phyloP scores from a whole-genome alignment of 169 alveolate species.

The Eimeria necatrix region DNA sequence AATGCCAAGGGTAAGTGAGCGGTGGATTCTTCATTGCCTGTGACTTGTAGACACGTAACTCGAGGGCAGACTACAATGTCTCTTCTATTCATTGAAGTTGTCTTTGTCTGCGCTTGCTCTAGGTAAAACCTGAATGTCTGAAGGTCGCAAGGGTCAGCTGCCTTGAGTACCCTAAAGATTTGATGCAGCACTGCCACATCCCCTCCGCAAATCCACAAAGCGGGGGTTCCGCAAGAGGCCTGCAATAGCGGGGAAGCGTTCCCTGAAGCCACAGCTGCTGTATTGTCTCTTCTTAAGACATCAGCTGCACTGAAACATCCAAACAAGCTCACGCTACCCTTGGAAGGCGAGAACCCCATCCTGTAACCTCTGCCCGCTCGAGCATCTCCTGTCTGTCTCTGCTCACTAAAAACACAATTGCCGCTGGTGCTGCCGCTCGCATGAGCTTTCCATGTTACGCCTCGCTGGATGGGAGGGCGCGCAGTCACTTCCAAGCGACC shows the following conservation, averaged over 20 bases:
- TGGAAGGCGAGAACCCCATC: constrained; percentile 3
- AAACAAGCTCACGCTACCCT: constrained; percentile 22
- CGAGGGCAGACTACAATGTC: neutral
- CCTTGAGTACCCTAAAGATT: neutral
- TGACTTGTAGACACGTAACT: neutral
- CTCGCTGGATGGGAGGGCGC: constrained; percentile 27
- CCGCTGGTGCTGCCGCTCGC: constrained; percentile 32
- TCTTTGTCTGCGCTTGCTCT: neutral
- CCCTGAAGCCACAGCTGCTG: neutral
- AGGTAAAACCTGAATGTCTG: neutral
- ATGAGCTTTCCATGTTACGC: neutral
- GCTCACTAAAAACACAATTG: neutral
- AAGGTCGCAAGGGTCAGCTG: constrained; percentile 6
- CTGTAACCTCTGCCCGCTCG: neutral
- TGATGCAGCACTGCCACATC: neutral
- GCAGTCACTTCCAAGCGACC: constrained; percentile 38
- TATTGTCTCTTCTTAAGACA: neutral
- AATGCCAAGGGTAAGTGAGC: neutral
- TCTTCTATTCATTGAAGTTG: neutral
- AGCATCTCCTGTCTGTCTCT: too few relatives aligned
- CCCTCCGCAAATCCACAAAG: constrained; percentile 4
- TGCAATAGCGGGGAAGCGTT: neutral
- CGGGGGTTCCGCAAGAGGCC: constrained; percentile 50
- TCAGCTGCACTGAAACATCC: constrained; percentile 50
- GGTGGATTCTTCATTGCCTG: neutral